Percentiles rank a stretch among this genome's conserved stretches.
Evolutionary conservation across 106 monocot species (phyloP).

Genomic region (Dendrobium nobile): DNA sequence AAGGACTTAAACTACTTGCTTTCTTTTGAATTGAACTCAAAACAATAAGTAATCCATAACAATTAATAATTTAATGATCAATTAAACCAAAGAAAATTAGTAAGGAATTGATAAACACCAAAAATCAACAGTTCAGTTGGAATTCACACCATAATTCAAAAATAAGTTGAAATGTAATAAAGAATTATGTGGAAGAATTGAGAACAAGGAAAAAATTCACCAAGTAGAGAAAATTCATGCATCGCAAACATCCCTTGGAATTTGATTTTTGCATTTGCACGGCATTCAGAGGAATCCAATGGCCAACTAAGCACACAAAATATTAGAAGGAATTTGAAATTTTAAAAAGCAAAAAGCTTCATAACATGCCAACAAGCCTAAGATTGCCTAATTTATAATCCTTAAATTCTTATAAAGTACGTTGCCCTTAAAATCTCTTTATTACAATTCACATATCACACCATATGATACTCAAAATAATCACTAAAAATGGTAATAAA

Average conservation of each 20-base stretch:
- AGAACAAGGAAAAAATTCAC: no score
- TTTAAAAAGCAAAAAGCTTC: neutral
- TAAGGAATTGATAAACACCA: no score
- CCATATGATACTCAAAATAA: neutral
- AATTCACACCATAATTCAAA: no score
- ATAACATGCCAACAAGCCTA: neutral
- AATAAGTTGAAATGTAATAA: no score
- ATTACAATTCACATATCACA: neutral
- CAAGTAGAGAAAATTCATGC: neutral
- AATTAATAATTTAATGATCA: no score
- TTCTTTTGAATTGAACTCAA: no score
- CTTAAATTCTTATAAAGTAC: neutral
- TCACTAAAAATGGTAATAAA: neutral
- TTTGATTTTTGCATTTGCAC: neutral
- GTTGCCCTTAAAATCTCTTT: neutral
- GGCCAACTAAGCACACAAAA: neutral
- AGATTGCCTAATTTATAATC: neutral
- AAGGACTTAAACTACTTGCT: no score
- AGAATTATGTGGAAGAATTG: no score
- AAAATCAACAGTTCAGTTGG: no score
- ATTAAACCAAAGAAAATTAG: no score
- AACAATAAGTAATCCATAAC: no score
- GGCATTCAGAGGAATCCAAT: neutral
- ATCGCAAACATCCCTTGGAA: neutral
- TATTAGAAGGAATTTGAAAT: neutral